Base-by-base conservation (phyloP, 345 rosid species). In the Isatis tinctoria region DNA sequence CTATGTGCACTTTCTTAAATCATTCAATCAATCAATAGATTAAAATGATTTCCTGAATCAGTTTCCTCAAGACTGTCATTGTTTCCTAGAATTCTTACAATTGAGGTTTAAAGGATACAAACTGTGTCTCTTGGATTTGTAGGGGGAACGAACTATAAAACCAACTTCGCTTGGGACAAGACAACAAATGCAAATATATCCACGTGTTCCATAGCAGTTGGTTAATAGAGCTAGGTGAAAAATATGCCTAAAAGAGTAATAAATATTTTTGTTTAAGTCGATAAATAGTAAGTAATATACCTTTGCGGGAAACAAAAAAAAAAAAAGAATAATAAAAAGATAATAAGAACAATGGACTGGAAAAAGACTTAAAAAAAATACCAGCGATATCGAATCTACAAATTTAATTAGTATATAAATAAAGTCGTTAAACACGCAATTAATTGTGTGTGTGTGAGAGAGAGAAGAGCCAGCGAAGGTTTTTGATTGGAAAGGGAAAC, bases 401-500 rank as follows among this genome's bases (percentile, higher is more conserved):
- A 12, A 61, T 39, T 16, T 1, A 71, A 35, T 70, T 6, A 36
- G 17, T 62, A 62, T 40, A 35, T 28, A 8, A 63, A 53, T 4
- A 62, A 72, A 62, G 69, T 72, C 63, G 69, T 72, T 72, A 53
- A 41, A 44, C 56, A 73, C 57, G 27, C 17, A 57, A 56, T 35
- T 57, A 56, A 18, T 41, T 56, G 60, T 1, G 13, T 56, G 60
- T 1, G 13, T 44, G 54, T 27, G 51, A 44, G n/a, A 43, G 45
- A 61, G 35, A 37, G 27, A 3, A 37, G 70, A 74, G 78, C 52
- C 78, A 66, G 72, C 78, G 67, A 74, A 73, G 66, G 28, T 14
- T 57, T 56, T 56, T 65, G 57, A 65, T 65, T 65, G 52, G 52
- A 14, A 20, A 36, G 18, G 6, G 10, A 48, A 70, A 60, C 58